phyloP scores from a whole-genome alignment of 257 asterid genomes.

The Primulina eburnea region DNA sequence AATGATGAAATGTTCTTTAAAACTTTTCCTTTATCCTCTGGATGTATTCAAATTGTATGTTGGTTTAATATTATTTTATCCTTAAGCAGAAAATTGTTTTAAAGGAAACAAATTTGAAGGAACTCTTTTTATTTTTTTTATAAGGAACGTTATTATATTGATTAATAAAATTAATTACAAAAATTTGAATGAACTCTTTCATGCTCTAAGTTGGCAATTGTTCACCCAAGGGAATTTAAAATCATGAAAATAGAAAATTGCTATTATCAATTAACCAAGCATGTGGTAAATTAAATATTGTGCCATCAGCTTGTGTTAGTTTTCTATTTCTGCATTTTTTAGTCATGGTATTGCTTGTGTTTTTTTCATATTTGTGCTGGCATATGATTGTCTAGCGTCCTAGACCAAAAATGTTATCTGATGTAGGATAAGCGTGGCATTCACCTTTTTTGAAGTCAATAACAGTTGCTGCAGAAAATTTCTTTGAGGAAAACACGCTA shows the following conservation, averaged over 20 bases:
- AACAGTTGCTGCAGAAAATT: background rate
- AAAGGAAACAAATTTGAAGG: background rate
- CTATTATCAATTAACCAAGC: background rate
- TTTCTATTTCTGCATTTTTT: background rate
- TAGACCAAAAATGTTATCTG: background rate
- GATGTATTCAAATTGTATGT: background rate
- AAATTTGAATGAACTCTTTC: background rate
- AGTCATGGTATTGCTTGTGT: slow-evolving; percentile 7
- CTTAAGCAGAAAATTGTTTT: slow-evolving; percentile 6
- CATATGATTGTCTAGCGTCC: background rate
- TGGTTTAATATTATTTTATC: slow-evolving; percentile 3
- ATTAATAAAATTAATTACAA: no score
- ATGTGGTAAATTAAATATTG: background rate
- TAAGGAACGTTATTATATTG: no score
- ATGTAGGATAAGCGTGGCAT: background rate
- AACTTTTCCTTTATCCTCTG: slow-evolving; percentile 1
- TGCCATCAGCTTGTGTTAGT: background rate
- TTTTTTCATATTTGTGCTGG: slow-evolving; percentile 2
- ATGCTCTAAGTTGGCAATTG: slow-evolving; percentile 1
- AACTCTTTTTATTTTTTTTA: background rate
- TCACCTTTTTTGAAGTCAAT: background rate
- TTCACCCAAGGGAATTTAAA: slow-evolving; percentile 2
- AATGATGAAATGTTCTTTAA: background rate
- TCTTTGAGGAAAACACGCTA: background rate
- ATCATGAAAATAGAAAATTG: background rate